Evolutionary conservation across 768 basidiomycete genomes (phyloP), one percentile per base, ranked within the genome.

Genomic region (Hygrocybe punicea): DNA sequence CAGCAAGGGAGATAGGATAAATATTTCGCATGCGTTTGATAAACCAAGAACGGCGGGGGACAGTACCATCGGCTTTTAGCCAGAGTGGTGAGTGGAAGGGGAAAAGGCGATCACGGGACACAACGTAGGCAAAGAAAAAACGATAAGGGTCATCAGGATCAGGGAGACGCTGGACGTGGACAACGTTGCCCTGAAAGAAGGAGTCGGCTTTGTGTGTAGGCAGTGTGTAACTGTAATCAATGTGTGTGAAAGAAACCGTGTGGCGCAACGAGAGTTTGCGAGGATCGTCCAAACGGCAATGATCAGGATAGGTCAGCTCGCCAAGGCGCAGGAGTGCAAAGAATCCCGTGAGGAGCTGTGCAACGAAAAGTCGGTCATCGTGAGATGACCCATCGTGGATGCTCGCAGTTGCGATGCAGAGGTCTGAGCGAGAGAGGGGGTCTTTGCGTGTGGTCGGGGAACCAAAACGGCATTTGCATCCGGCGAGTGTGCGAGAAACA

Each of bases 11-110:
- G 6, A 51, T 17, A 14, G 55, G 29, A 35, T 76, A 71, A 36
- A 65, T 53, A 1, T 11, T 5, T 2, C 56, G 63, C 0, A n/a
- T n/a, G n/a, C n/a, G n/a, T n/a, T n/a, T n/a, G n/a, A n/a, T n/a
- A n/a, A n/a, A n/a, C n/a, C n/a, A 80, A 56, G 2, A 19, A 0
- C 70, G 61, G 0, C 67, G 73, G 0, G 77, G 78, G 0, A 73
- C 51, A 1, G 55, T 10, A 0, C 78, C 73, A 24, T n/a, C n/a
- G n/a, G 17, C 11, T 9, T 60, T 60, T 2, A 79, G 44, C 71
- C 70, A 79, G 0, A 80, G 71, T 3, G 62, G 63, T 0, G 69
- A 65, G 11, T 65, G 62, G 40, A 66, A 63, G 1, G 63, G 66
- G 45, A 67, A 69, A 0, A 58, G 58, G 0, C 14, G 11, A 55